These are phyloP conservation scores for Phytophthora macrochlamydospora DNA, from an alignment of 352 stramenopile species.

Conservation along the genomic window DNA sequence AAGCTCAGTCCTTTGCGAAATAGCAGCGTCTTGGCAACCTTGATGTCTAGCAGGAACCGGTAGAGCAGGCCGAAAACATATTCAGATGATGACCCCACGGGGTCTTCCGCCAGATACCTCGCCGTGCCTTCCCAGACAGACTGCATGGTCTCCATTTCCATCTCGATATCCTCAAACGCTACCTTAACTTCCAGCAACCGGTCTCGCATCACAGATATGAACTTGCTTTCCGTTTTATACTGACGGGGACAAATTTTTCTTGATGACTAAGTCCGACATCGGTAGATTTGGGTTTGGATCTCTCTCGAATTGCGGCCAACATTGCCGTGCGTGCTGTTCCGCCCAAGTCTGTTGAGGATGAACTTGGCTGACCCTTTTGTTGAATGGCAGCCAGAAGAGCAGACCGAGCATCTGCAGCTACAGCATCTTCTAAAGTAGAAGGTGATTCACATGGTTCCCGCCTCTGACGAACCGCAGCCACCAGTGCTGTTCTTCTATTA, in stretches of 20 bases:
- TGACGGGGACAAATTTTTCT: slow-evolving; percentile 41
- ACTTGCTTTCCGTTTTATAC: slow-evolving; percentile 64
- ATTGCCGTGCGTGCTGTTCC: slow-evolving; percentile 11
- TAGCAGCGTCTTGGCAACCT: slow-evolving; percentile 67
- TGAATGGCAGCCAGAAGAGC: slow-evolving; percentile 22
- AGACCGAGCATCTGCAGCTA: neutral
- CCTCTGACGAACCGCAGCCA: slow-evolving; percentile 20
- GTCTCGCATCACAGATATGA: slow-evolving; percentile 57
- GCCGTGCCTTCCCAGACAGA: slow-evolving; percentile 68
- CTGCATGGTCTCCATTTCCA: slow-evolving; percentile 65
- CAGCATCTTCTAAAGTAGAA: neutral
- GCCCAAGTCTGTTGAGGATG: too few species aligned
- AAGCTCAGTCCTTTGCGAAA: slow-evolving; percentile 67
- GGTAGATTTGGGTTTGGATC: slow-evolving; percentile 1
- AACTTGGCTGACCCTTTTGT: neutral
- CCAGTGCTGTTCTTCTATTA: slow-evolving; percentile 13
- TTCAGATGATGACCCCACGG: slow-evolving; percentile 60
- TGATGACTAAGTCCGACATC: slow-evolving; percentile 6
- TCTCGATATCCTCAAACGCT: slow-evolving; percentile 63
- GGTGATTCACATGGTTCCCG: neutral
- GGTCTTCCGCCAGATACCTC: slow-evolving; percentile 72
- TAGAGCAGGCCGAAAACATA: slow-evolving; percentile 75
- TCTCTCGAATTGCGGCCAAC: slow-evolving; percentile 37
- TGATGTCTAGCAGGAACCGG: slow-evolving; percentile 79
- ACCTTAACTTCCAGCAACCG: slow-evolving; percentile 58